phyloP scores from a whole-genome alignment of 2,329 filamentous ascomycete species.

The Trichoderma brevicompactum region DNA sequence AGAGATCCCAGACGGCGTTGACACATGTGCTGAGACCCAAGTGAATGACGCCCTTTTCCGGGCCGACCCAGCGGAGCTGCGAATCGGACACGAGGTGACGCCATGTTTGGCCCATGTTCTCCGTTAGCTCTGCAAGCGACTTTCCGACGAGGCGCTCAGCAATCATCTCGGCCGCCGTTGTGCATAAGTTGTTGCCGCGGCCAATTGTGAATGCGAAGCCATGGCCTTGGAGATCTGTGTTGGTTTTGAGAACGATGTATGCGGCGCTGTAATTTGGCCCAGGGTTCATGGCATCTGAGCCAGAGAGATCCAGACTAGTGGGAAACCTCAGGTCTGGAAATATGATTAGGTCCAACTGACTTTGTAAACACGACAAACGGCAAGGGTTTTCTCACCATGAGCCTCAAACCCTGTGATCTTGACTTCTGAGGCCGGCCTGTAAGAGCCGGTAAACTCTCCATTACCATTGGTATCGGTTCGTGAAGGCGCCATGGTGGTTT shows the following conservation, averaged over 20 bases:
- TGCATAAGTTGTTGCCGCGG: constrained; percentile 89
- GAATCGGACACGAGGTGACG: constrained; percentile 85
- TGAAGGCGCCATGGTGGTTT: constrained; percentile 26
- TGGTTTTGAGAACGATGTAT: constrained; percentile 89
- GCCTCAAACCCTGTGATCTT: constrained; percentile 74
- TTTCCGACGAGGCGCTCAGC: constrained; percentile 75
- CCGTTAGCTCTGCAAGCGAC: constrained; percentile 75
- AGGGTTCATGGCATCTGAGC: constrained; percentile 95
- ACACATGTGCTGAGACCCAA: constrained; percentile 89
- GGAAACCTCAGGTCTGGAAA: constrained; percentile 73
- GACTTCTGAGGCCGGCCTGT: constrained; percentile 50
- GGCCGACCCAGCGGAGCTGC: constrained; percentile 91
- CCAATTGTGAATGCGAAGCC: constrained; percentile 87
- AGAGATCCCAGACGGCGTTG: constrained; percentile 94
- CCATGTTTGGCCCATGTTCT: constrained; percentile 87
- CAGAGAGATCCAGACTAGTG: constrained; percentile 96
- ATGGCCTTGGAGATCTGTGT: constrained; percentile 71
- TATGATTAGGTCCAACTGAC: not conserved
- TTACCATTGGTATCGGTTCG: constrained; percentile 7
- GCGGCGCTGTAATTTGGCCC: constrained; percentile 90
- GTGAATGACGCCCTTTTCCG: constrained; percentile 93
- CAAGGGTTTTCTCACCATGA: constrained; percentile 58
- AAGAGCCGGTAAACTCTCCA: not conserved
- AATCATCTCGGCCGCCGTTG: constrained; percentile 78
- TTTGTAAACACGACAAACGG: not conserved